Evolutionary conservation across 345 rosid genomes (phyloP).

Genomic region (Gossypium raimondii): DNA sequence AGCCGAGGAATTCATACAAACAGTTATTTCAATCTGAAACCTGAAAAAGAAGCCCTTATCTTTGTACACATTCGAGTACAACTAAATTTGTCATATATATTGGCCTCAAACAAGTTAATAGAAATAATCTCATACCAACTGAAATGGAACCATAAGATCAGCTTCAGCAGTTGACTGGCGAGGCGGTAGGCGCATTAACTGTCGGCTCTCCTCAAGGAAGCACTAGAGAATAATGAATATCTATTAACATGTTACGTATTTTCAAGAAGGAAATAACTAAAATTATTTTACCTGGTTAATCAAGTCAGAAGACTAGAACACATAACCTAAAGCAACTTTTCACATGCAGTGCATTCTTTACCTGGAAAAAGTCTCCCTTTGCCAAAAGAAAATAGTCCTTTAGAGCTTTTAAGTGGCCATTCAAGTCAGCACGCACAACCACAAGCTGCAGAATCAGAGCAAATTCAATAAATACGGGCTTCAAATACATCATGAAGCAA

Average conservation of each 20-base stretch:
- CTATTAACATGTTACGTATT: constrained; percentile 13
- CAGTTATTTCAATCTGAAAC: constrained; percentile 3
- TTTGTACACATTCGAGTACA: neutral
- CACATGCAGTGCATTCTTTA: constrained; percentile 23
- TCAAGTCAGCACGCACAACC: constrained; percentile 86
- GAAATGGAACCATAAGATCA: constrained; percentile 96
- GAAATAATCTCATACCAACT: constrained; percentile 55
- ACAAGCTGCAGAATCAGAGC: constrained; percentile 63
- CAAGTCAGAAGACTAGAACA: neutral
- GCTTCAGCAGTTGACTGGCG: constrained; percentile 96
- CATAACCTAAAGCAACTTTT: neutral
- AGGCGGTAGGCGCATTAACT: constrained; percentile 92
- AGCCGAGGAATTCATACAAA: constrained; percentile 10
- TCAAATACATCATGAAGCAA: constrained; percentile 7
- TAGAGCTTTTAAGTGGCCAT: constrained; percentile 91
- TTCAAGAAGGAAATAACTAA: constrained; percentile 10
- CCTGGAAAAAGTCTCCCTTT: constrained; percentile 98
- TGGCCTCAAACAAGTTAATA: neutral
- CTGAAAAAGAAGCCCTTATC: neutral
- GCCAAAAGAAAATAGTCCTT: constrained; percentile 95
- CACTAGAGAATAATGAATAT: constrained; percentile 46
- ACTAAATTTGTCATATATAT: neutral
- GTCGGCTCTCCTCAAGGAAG: constrained; percentile 94
- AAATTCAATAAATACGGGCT: constrained; percentile 18
- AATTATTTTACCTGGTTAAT: neutral